Percentiles rank a stretch among this genome's conserved stretches.
phyloP scores from a whole-genome alignment of 495 filamentous ascomycete genomes.

The Penicillium mononematosum region DNA sequence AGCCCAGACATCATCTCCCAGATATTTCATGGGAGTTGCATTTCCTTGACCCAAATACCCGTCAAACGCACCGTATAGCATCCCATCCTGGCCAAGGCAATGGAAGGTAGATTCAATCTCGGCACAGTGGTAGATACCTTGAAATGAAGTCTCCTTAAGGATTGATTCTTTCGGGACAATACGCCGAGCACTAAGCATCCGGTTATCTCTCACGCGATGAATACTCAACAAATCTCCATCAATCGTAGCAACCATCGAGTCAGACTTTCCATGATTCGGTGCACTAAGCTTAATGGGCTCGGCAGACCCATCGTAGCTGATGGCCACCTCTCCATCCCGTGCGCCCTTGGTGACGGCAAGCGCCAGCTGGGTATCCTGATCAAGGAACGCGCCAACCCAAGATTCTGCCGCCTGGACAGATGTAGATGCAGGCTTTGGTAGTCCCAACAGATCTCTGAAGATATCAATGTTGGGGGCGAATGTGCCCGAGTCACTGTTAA shows the following conservation, averaged over 20 bases:
- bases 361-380: slow-evolving; percentile 26
- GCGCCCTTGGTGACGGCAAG: slow-evolving; percentile 20
- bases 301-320: slow-evolving; percentile 19
- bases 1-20: slow-evolving; percentile 34
- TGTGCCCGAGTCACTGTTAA: slow-evolving; percentile 31
- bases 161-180: slow-evolving; percentile 14
- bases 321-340: slow-evolving; percentile 16
- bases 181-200: slow-evolving; percentile 24
- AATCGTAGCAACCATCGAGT: slow-evolving; percentile 18
- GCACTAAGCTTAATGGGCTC: slow-evolving; percentile 14
- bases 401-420: slow-evolving; percentile 2
- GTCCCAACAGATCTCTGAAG: slow-evolving; percentile 17
- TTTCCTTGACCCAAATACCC: slow-evolving; percentile 34
- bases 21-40: slow-evolving; percentile 24
- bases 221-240: slow-evolving; percentile 23
- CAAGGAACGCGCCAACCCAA: slow-evolving; percentile 32
- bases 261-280: slow-evolving; percentile 11
- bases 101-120: slow-evolving; percentile 35
- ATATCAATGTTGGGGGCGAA: slow-evolving; percentile 16
- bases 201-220: slow-evolving; percentile 28
- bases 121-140: slow-evolving; percentile 28
- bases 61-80: slow-evolving; percentile 35
- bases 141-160: slow-evolving; percentile 10
- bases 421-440: slow-evolving; percentile 5
- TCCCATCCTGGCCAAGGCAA: slow-evolving; percentile 24